phyloP scores from a whole-genome alignment of 331 rosid species.

The Rosa hybrid region DNA sequence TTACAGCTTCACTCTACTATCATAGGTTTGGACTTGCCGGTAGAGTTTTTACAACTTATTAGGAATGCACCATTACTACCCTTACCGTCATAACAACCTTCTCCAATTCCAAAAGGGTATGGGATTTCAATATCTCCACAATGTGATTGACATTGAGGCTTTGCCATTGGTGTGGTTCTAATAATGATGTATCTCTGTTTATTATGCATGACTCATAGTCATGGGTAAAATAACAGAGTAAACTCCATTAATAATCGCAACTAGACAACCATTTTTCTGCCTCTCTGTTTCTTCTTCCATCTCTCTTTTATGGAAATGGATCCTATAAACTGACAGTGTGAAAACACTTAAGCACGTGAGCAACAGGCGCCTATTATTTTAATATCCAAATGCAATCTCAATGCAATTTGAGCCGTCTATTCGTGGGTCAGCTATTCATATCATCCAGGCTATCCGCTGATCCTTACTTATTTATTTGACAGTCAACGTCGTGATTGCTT shows the following conservation, averaged over 20 bases:
- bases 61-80: not conserved
- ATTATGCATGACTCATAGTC: not conserved
- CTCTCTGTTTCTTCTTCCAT: not conserved
- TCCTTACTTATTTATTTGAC: too few species aligned
- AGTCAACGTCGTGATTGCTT: too few species aligned
- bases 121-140: slow-evolving; percentile 9
- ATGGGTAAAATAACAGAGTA: not conserved
- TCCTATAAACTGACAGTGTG: too few species aligned
- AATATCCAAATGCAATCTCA: too few species aligned
- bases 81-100: not conserved
- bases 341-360: too few species aligned
- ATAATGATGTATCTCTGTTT: not conserved
- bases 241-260: too few species aligned
- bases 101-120: slow-evolving; percentile 15
- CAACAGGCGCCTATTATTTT: too few species aligned
- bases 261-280: not conserved
- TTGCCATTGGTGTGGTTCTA: not conserved
- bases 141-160: not conserved
- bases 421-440: too few species aligned
- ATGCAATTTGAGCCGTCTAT: too few species aligned
- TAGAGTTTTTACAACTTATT: not conserved
- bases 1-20: too few species aligned
- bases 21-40: not conserved
- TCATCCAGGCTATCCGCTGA: too few species aligned
- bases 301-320: too few species aligned